phyloP scores from a whole-genome alignment of 371 early-diverging fungal genomes.

The Actinomucor elegans region DNA sequence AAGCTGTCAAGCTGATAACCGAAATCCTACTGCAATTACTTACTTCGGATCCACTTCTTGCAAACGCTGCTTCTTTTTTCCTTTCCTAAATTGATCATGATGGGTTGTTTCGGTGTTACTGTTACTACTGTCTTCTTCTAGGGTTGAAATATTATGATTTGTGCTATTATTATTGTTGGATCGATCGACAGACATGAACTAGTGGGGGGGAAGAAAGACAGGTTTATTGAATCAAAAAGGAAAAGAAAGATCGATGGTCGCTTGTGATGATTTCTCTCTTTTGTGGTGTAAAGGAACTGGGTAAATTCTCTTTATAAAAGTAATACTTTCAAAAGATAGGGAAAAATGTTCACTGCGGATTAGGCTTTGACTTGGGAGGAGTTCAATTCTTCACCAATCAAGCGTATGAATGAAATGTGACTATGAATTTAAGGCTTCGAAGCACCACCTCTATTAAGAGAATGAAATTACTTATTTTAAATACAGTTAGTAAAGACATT shows the following conservation, averaged over 20 bases:
- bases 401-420: no score
- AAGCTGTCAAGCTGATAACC: no score
- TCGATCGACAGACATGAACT: conserved; percentile 42
- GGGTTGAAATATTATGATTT: neutral
- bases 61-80: conserved; percentile 11
- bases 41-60: conserved; percentile 20
- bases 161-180: conserved; percentile 7
- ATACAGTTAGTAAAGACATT: no score
- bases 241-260: neutral
- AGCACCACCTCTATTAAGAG: no score
- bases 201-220: neutral
- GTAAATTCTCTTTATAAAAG: no score
- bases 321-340: no score
- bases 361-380: no score
- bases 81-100: conserved; percentile 13
- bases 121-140: conserved; percentile 3
- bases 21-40: no score
- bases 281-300: neutral
- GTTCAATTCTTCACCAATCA: no score
- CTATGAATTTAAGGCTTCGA: no score
- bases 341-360: no score
- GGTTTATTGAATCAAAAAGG: neutral
- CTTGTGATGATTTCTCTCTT: neutral
- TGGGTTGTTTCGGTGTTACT: conserved; percentile 1
- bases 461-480: no score